Percentiles rank a stretch among this genome's conserved stretches.
Conservation (phyloP, 2,329 filamentous ascomycete species). For the Aspergillus sp. region DNA sequence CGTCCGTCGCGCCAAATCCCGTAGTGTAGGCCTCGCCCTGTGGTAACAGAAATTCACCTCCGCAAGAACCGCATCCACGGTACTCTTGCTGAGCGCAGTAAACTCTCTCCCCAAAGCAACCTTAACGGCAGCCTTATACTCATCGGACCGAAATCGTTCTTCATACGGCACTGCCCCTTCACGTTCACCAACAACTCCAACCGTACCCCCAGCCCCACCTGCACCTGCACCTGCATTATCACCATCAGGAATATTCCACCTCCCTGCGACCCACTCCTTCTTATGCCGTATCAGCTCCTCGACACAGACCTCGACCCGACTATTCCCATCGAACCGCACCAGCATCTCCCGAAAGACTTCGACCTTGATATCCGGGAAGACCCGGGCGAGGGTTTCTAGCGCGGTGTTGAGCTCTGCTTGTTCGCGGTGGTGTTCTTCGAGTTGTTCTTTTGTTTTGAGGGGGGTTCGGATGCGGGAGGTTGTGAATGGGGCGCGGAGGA, state of each 20-base stretch:
- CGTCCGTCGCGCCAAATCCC: conserved; percentile 36
- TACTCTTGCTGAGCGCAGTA: conserved; percentile 36
- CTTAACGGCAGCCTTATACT: conserved; percentile 39
- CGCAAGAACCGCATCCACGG: conserved; percentile 41
- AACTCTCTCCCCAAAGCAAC: conserved; percentile 38
- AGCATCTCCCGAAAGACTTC: conserved; percentile 45
- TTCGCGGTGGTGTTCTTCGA: conserved; percentile 27
- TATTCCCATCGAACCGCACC: conserved; percentile 40
- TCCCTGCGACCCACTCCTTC: conserved; percentile 41
- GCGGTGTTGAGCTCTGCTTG: conserved; percentile 37
- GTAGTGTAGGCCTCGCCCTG: conserved; percentile 37
- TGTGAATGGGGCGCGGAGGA: conserved; percentile 34
- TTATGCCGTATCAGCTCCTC: conserved; percentile 43
- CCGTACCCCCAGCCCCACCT: conserved; percentile 3
- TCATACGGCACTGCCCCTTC: conserved; percentile 28
- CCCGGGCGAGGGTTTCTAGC: conserved; percentile 32
- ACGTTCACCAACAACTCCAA: conserved; percentile 8
- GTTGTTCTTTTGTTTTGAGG: conserved; percentile 13
- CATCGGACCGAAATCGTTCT: conserved; percentile 38
- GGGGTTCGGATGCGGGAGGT: conserved; percentile 41
- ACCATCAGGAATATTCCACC: conserved; percentile 36
- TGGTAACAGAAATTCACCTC: conserved; percentile 43
- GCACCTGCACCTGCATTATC: conserved; percentile 1
- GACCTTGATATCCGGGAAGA: conserved; percentile 42
- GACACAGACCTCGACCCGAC: conserved; percentile 40